These are phyloP conservation scores for Tylopilus rubrobrunneus DNA, from an alignment of 768 basidiomycete genomes.

Conservation along the genomic window DNA sequence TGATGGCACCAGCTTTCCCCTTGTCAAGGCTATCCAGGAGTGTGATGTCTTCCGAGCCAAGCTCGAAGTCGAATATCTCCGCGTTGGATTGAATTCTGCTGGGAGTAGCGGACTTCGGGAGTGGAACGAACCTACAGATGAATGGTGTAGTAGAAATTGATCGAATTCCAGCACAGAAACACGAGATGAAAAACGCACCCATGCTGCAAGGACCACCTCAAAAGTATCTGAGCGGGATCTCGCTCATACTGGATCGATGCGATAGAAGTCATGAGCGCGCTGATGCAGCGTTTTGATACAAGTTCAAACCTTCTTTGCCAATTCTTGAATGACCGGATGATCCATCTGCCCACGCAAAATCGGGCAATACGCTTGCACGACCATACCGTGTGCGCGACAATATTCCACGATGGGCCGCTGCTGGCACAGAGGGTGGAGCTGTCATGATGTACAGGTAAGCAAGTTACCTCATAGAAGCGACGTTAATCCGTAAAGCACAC, in stretches of 20 bases:
- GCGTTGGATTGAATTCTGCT: slow-evolving; percentile 70
- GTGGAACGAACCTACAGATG: slow-evolving; percentile 60
- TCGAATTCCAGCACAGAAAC: neutral
- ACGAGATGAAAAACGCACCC: slow-evolving; percentile 45
- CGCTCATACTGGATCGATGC: slow-evolving; percentile 43
- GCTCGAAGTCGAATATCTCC: slow-evolving; percentile 71
- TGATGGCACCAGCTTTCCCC: slow-evolving; percentile 68
- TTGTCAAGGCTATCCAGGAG: slow-evolving; percentile 65
- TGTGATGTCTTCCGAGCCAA: slow-evolving; percentile 61
- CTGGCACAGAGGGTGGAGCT: slow-evolving; percentile 84
- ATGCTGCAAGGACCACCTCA: slow-evolving; percentile 89
- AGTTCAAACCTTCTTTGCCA: slow-evolving; percentile 56
- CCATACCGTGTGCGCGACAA: slow-evolving; percentile 56
- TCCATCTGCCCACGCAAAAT: slow-evolving; percentile 58
- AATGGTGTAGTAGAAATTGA: neutral
- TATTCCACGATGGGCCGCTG: slow-evolving; percentile 76
- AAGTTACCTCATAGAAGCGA: slow-evolving; percentile 4
- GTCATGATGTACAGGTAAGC: neutral
- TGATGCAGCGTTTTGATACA: slow-evolving; percentile 1
- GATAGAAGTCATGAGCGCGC: slow-evolving; percentile 1
- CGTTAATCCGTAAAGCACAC: slow-evolving; percentile 31
- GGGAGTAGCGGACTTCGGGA: slow-evolving; percentile 77
- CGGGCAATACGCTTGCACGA: slow-evolving; percentile 75
- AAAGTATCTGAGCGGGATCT: slow-evolving; percentile 73
- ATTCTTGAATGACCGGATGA: slow-evolving; percentile 46